phyloP scores from a whole-genome alignment of 768 basidiomycete species.

The Fomitopsis serialis region DNA sequence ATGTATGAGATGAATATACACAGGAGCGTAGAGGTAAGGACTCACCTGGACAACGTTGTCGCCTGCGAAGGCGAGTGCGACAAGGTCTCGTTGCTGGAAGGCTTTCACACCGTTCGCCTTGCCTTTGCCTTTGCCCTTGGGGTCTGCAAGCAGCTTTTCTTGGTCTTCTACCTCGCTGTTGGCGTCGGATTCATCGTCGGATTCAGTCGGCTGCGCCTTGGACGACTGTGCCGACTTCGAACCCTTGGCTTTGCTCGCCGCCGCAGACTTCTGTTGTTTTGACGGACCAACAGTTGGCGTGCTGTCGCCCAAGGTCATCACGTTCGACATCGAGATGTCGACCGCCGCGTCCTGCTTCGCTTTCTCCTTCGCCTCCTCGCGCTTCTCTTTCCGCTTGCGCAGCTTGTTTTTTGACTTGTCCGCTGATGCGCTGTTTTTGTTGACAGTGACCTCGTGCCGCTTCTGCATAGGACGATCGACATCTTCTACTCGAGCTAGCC shows the following conservation, averaged over 20 bases:
- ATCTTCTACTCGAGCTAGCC: conserved; percentile 47
- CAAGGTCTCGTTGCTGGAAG: conserved; percentile 88
- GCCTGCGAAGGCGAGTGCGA: conserved; percentile 93
- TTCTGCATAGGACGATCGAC: conserved; percentile 45
- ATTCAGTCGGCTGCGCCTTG: conserved; percentile 9
- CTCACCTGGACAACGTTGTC: conserved; percentile 91
- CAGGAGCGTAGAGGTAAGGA: not conserved
- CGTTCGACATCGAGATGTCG: conserved; percentile 63
- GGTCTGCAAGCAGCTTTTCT: conserved; percentile 34
- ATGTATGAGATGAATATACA: not conserved
- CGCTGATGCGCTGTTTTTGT: conserved; percentile 54
- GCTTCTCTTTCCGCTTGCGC: conserved; percentile 57
- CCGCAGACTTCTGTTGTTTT: conserved; percentile 1
- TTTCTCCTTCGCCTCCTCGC: conserved; percentile 49
- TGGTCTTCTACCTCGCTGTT: conserved; percentile 71
- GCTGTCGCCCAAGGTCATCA: conserved; percentile 28
- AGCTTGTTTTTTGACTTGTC: conserved; percentile 73
- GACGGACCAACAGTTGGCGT: conserved; percentile 8
- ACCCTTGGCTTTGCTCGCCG: not conserved
- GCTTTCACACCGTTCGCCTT: conserved; percentile 44
- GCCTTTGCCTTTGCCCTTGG: conserved; percentile 40
- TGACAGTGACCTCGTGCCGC: conserved; percentile 66
- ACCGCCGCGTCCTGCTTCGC: conserved; percentile 71
- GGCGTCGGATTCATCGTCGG: conserved; percentile 39
- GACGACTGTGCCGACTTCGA: not conserved